These are phyloP conservation scores for Lignosus rhinocerotis DNA, from an alignment of 1,284 basidiomycete genomes.

Conservation along the genomic window DNA sequence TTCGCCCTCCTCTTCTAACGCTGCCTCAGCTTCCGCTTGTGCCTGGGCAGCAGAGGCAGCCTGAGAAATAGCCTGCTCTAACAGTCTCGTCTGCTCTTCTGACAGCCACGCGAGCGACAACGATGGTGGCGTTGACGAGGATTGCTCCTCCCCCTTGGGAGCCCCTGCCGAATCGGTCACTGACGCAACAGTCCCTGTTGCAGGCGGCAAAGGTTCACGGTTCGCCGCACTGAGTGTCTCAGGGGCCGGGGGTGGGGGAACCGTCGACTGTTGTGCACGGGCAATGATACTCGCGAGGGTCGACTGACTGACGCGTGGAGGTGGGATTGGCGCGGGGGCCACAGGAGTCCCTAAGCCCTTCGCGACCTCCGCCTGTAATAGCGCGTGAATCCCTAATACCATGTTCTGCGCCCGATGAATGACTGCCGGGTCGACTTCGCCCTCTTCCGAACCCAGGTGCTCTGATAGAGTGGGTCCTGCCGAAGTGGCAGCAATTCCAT, in stretches of 20 bases:
- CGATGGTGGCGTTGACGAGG: conserved; percentile 15
- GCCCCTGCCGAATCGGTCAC: neutral
- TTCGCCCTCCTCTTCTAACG: conserved; percentile 65
- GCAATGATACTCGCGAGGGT: conserved; percentile 70
- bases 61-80: conserved; percentile 69
- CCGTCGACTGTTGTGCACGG: conserved; percentile 45
- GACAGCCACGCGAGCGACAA: conserved; percentile 66
- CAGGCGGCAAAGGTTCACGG: conserved; percentile 4
- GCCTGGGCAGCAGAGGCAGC: conserved; percentile 71
- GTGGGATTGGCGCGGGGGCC: conserved; percentile 34
- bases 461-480: conserved; percentile 19
- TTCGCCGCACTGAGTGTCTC: conserved; percentile 28
- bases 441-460: conserved; percentile 50
- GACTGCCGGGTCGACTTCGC: conserved; percentile 55
- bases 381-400: conserved; percentile 55
- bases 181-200: conserved; percentile 6
- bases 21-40: conserved; percentile 73
- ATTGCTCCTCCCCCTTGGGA: neutral
- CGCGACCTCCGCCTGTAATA: conserved; percentile 59
- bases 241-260: conserved; percentile 49
- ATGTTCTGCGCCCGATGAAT: conserved; percentile 53
- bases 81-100: conserved; percentile 63
- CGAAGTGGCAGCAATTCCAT: conserved; percentile 48
- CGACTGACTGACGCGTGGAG: conserved; percentile 50
- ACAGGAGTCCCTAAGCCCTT: conserved; percentile 50